Evolutionary conservation across 306 rosid species (phyloP), one percentile per base, ranked within the genome.

Genomic region (Hylodesmum podocarpum): DNA sequence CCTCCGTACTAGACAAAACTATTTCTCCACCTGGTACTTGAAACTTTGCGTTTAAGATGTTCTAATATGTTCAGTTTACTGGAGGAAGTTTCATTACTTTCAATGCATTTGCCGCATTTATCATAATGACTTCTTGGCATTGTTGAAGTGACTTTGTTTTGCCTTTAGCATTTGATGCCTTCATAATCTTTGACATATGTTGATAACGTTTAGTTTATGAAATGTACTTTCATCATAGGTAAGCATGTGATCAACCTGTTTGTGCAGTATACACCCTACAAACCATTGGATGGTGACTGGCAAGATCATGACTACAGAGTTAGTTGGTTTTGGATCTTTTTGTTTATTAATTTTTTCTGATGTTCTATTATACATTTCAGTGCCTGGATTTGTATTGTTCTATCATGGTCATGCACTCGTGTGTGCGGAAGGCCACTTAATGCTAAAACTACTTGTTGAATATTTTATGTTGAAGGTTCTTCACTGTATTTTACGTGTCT

Each of bases 201-300:
- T 66, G 12, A 58, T 36, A 63, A 61, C 51, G 66, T 65, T 28
- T 55, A 8, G 29, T 39, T 68, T 10, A 51, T 72, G 76, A 70
- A 70, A 43, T 53, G 22, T 67, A 41, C 46, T 80, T 66, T 50
- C 69, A 57, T 78, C 58, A 31, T 63, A 95, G 98, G 97, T 61
- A 89, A 88, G 91, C 98, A 95, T 78, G 97, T 95, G 51, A 80
- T 92, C 85, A 95, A 91, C 91, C 81, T 95, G 61, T 95, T 92
- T 76, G 85, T 87, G 79, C 98, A 94, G 72, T 94, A 94, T 76
- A 94, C 97, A 27, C 97, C 98, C 29, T 92, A 95, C 79, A 88
- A 84, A 49, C 96, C 93, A 15, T 21, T 79, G 65, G 95, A 92
- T 70, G 98, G 97, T 49, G 73, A 86, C 88, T 95, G 98, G 98